phyloP scores from a whole-genome alignment of 352 stramenopile genomes.

The Globisporangium megalacanthum region DNA sequence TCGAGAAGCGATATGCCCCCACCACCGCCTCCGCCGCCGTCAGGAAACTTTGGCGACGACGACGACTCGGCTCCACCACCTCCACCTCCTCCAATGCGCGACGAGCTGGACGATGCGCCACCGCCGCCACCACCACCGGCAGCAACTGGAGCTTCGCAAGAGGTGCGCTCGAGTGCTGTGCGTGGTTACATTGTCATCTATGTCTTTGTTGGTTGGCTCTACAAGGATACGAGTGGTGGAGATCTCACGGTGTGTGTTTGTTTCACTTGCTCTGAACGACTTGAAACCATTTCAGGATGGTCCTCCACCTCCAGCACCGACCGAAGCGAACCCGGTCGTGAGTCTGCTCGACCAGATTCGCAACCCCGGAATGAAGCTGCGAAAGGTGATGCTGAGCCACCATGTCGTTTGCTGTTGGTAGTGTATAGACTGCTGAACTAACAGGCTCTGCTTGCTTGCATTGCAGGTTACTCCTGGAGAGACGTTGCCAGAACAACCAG shows the following conservation, averaged over 20 bases:
- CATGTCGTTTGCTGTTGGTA: background rate
- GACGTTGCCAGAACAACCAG: constrained; percentile 19
- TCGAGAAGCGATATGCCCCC: constrained; percentile 28
- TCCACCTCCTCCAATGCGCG: constrained; percentile 29
- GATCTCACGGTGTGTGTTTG: background rate
- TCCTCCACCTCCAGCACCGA: constrained; percentile 20
- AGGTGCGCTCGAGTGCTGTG: constrained; percentile 15
- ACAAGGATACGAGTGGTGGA: background rate
- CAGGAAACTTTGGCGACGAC: constrained; percentile 36
- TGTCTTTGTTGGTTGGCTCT: background rate
- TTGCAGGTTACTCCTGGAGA: constrained; percentile 28
- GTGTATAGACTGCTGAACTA: too few species aligned
- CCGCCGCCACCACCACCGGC: constrained; percentile 44
- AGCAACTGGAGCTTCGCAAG: constrained; percentile 18
- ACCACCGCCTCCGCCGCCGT: constrained; percentile 46
- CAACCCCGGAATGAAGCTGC: constrained; percentile 49
- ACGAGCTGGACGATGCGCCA: constrained; percentile 30
- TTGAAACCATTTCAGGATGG: constrained; percentile 18
- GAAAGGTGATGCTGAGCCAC: constrained; percentile 24
- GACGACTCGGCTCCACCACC: constrained; percentile 37
- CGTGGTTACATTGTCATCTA: background rate
- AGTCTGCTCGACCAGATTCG: constrained; percentile 61
- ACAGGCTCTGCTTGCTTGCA: background rate
- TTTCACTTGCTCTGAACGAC: background rate
- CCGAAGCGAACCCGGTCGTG: constrained; percentile 23